Conservation (phyloP, 2,329 filamentous ascomycete species). For the Diaporthe capsici region DNA sequence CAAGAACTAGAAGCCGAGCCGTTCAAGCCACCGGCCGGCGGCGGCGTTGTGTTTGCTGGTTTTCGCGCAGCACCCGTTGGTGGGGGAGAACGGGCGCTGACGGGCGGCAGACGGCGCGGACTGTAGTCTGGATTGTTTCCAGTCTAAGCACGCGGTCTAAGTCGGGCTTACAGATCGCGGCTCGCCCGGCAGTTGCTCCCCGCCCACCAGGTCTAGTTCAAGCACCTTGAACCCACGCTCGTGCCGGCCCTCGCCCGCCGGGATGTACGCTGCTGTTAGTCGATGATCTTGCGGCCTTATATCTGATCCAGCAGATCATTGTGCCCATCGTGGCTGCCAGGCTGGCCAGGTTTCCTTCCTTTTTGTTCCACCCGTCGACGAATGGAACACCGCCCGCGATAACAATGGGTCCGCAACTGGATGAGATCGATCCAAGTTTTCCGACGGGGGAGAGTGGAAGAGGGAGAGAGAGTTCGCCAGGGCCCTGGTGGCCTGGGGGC, state of each 20-base stretch:
- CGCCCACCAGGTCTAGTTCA: background rate
- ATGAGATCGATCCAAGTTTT: slow-evolving; percentile 20
- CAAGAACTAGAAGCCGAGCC: background rate
- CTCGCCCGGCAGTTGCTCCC: slow-evolving; percentile 29
- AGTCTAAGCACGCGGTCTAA: background rate
- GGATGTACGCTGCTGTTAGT: slow-evolving; percentile 22
- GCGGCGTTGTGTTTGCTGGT: background rate
- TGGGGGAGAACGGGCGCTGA: background rate
- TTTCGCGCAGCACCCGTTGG: background rate
- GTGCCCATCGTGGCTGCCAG: background rate
- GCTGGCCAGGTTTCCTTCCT: background rate
- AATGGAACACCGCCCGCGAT: background rate
- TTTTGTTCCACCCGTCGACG: background rate
- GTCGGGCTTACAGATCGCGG: slow-evolving; percentile 16
- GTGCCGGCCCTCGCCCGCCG: background rate
- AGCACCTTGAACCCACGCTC: background rate
- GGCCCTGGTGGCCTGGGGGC: background rate
- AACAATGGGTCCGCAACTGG: background rate
- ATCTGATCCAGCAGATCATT: slow-evolving; percentile 13
- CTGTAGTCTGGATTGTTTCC: background rate
- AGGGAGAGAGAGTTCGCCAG: background rate
- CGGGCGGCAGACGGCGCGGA: slow-evolving; percentile 5
- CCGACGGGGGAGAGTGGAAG: background rate
- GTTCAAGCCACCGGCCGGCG: background rate
- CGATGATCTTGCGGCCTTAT: slow-evolving; percentile 32